Percentiles rank a stretch among this genome's conserved stretches.
These are phyloP conservation scores for Agrostemma githago DNA, from an alignment of 148 eudicot species.

Conservation along the genomic window DNA sequence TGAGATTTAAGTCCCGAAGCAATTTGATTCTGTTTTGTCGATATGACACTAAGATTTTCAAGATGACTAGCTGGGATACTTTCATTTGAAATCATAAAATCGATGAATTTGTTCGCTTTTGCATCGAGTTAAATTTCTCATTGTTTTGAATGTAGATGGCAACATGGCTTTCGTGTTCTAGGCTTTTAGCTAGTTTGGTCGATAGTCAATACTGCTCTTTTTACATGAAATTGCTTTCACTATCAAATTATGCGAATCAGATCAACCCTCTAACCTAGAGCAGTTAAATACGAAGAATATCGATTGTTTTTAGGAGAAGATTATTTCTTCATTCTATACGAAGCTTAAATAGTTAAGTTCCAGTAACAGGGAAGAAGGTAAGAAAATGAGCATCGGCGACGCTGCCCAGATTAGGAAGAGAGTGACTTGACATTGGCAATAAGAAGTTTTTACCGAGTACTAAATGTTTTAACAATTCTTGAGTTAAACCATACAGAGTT, in stretches of 20 bases:
- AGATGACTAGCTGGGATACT: constrained; percentile 1
- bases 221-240: too few species aligned
- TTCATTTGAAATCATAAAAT: constrained; percentile 3
- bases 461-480: too few species aligned
- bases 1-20: not conserved
- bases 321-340: too few species aligned
- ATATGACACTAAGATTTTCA: not conserved
- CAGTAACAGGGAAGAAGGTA: too few species aligned
- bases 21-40: constrained; percentile 11
- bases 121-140: not conserved
- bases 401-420: too few species aligned
- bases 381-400: too few species aligned
- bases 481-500: too few species aligned
- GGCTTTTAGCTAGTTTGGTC: not conserved
- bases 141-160: not conserved
- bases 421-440: not conserved
- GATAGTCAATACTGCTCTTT: not conserved
- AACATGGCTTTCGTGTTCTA: not conserved
- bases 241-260: too few species aligned
- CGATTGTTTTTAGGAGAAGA: too few species aligned
- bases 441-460: not conserved
- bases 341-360: too few species aligned
- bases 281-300: too few species aligned
- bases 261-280: too few species aligned
- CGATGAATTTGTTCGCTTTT: not conserved